phyloP scores from a whole-genome alignment of 139 green algal genomes.

The Picochlorum sp. region DNA sequence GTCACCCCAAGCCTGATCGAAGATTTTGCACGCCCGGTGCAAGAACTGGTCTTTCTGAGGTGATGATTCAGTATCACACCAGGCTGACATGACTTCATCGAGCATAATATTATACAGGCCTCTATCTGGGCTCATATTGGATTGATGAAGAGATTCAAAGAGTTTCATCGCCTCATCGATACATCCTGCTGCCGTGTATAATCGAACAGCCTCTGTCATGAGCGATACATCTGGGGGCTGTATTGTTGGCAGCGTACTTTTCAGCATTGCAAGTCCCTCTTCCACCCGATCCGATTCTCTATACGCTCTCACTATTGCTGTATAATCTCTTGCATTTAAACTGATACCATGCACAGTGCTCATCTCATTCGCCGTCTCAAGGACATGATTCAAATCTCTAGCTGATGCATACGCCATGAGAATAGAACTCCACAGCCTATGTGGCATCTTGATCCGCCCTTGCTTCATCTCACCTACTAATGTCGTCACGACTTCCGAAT shows the following conservation, averaged over 20 bases:
- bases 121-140: background rate
- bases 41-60: background rate
- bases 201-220: constrained; percentile 71
- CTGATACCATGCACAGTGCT: constrained; percentile 31
- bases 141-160: background rate
- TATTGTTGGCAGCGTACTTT: constrained; percentile 4
- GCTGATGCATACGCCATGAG: constrained; percentile 11
- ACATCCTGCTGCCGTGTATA: constrained; percentile 18
- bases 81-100: background rate
- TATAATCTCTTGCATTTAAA: constrained; percentile 62
- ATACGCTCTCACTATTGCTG: constrained; percentile 54
- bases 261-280: constrained; percentile 11
- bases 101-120: background rate
- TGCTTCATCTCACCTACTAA: constrained; percentile 10
- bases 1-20: background rate
- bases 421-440: constrained; percentile 11
- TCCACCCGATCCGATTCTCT: constrained; percentile 7
- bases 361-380: constrained; percentile 65
- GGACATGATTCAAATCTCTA: constrained; percentile 1
- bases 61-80: background rate
- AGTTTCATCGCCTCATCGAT: background rate
- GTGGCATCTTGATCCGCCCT: constrained; percentile 7
- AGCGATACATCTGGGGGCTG: constrained; percentile 44
- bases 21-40: background rate
- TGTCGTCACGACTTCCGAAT: constrained; percentile 3